phyloP scores from a whole-genome alignment of 192 early-diverging fungal species.

The Mortierella alpina region DNA sequence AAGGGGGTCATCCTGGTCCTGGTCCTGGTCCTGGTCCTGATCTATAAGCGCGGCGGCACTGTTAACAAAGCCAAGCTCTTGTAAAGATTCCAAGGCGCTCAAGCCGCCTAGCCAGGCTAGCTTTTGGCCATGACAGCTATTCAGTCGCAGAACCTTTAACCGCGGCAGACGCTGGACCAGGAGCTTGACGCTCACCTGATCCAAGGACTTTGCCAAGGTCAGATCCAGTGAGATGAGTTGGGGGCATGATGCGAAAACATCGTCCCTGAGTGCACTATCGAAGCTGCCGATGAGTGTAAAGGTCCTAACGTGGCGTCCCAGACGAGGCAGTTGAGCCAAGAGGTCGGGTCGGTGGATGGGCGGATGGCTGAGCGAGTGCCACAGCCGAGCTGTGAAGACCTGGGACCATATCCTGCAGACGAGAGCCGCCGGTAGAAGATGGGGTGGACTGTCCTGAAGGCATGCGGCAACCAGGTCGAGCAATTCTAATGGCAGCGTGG shows the following conservation, averaged over 20 bases:
- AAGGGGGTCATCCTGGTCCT: not conserved
- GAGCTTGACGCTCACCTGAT: not conserved
- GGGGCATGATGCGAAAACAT: not conserved
- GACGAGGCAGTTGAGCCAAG: not conserved
- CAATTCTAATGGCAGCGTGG: slow-evolving; percentile 4
- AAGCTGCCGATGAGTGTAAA: not conserved
- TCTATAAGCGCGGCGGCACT: not conserved
- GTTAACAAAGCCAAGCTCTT: not conserved
- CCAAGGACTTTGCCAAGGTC: slow-evolving; percentile 1
- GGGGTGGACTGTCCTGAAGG: not conserved
- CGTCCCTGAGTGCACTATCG: not conserved
- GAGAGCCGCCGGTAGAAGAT: not conserved
- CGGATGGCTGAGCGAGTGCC: slow-evolving; percentile 6
- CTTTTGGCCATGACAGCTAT: slow-evolving; percentile 10
- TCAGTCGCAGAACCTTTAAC: not conserved
- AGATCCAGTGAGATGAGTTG: not conserved
- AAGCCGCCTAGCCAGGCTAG: slow-evolving; percentile 1
- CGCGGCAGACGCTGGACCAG: slow-evolving; percentile 6
- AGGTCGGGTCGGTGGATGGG: not conserved
- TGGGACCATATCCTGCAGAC: slow-evolving; percentile 7
- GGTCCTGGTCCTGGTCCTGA: not conserved
- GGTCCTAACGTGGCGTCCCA: not conserved
- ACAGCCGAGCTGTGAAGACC: slow-evolving; percentile 2
- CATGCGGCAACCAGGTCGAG: not conserved
- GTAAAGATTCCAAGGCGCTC: not conserved